Evolutionary conservation across 1,139 yeast genomes (phyloP), one percentile per base, ranked within the genome.

Genomic region (Wickerhamiella pararugosa): DNA sequence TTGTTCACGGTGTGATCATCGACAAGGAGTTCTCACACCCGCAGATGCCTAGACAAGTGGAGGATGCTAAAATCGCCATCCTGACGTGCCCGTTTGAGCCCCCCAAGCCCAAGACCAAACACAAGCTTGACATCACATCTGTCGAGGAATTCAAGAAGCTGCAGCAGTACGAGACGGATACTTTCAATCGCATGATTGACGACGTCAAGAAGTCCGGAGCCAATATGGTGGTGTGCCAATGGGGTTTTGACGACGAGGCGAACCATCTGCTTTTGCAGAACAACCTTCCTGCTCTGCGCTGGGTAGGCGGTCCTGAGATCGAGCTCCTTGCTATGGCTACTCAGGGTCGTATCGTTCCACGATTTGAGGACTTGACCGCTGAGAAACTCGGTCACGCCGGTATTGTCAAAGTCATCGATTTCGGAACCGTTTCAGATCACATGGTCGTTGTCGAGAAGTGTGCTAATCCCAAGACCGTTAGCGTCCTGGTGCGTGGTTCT

Each of bases 201-300:
- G 67, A 71, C 48, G 94, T 90, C 44, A 87, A 92, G 64, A 74
- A 71, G 25, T 71, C 94, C 0, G 98, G 98, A 31, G 98, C 99
- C 31, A 90, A 87, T 60, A 75, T 87, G 42, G 98, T 90, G 45
- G 92, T 93, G 34, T 90, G 98, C 66, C 99, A 90, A 67, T 90
- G 98, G 98, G 99, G 99, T 9, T 92, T 92, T 58, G 98, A 92
- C 60, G 99, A 92, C 62, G 98, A 92, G 66, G 98, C 98, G 36
- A 92, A 90, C 64, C 96, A 92, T 62, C 67, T 90, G 58, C 70
- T 90, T 49, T 69, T 87, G 53, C 83, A 92, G 54, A 84, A 87
- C 62, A 74, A 82, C 36, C 71, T 90, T 50, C 94, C 94, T 42
- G 97, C 98, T 32, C 93, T 92, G 37, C 78, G 98, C 69, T 92